Evolutionary conservation across 148 eudicot species (phyloP), one percentile per base, ranked within the genome.

Genomic region (Rhododendron griersonianum): DNA sequence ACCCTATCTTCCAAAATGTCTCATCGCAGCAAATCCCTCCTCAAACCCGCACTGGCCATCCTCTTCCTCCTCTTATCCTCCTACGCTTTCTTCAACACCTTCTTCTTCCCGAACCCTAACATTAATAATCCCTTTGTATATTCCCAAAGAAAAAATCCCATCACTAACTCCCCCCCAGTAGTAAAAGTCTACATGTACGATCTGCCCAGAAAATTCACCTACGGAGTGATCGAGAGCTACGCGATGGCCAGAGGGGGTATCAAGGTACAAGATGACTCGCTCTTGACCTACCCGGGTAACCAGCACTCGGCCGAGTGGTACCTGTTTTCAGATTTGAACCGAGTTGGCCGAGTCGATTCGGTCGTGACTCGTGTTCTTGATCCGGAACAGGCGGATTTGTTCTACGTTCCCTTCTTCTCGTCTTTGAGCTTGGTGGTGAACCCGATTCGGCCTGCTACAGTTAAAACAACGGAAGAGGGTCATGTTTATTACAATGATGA

Each of bases 251-350:
- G 98, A 5, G 92, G 91, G 0, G 93, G 89, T 25, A 23, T 85
- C 75, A 83, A 85, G 3, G 59, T 81, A 3, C 61, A 53, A 0
- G 92, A 92, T 11, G 91, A 88, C 9, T 82, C 88, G 5, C 45
- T 30, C 81, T 86, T 93, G 19, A 96, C 91, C 87, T 96, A 96
- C 63, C 99, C 99, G 0, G 99, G 99, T 16, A 89, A 96, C 75
- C 99, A 96, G 89, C 99, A 96, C 73, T 84, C 96, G 3, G 98
- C 94, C 4, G 99, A 96, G 90, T 96, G 99, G 99, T 89, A 94
- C 63, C 77, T 97, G 81, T 97, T 97, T 18, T 80, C 90, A 1
- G 95, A 94, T 63, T 55, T 97, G 75, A 86, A 35, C 28, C 89
- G 91, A 33, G 82, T 82, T 45, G 91, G 89, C 11, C 87, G 93